Conservation (phyloP, 1,284 basidiomycete species). For the Ganoderma meredithae region DNA sequence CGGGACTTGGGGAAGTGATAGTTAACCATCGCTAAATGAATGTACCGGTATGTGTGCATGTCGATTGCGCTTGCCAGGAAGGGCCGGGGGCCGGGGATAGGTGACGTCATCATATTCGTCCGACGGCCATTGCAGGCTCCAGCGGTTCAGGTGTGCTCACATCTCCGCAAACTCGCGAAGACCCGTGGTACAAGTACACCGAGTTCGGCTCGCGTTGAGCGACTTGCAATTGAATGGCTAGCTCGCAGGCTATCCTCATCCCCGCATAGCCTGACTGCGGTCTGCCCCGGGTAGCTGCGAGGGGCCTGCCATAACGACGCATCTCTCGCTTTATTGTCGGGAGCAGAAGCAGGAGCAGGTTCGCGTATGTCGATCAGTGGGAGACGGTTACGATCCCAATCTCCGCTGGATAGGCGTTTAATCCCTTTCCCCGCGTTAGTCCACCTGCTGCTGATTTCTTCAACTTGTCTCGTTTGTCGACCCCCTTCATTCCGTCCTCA, state of each 20-base stretch:
- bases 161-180: too few relatives aligned
- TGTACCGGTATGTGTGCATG: neutral
- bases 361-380: neutral
- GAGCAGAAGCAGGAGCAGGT: neutral
- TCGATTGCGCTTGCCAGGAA: constrained; percentile 1
- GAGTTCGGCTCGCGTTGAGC: too few relatives aligned
- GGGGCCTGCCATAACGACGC: neutral
- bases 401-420: constrained; percentile 2
- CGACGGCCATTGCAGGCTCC: neutral
- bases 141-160: too few relatives aligned
- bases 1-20: neutral
- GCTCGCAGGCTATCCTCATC: neutral
- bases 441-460: neutral
- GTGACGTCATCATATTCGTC: neutral
- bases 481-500: neutral
- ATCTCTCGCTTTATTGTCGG: neutral
- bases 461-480: neutral
- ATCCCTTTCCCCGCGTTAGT: neutral
- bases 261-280: neutral
- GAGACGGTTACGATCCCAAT: constrained; percentile 1
- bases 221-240: too few relatives aligned
- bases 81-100: neutral
- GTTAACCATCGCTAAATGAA: neutral
- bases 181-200: too few relatives aligned
- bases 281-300: neutral